Base-by-base conservation (phyloP, 108 stramenopile genomes). In the Aurantiochytrium sp. region DNA sequence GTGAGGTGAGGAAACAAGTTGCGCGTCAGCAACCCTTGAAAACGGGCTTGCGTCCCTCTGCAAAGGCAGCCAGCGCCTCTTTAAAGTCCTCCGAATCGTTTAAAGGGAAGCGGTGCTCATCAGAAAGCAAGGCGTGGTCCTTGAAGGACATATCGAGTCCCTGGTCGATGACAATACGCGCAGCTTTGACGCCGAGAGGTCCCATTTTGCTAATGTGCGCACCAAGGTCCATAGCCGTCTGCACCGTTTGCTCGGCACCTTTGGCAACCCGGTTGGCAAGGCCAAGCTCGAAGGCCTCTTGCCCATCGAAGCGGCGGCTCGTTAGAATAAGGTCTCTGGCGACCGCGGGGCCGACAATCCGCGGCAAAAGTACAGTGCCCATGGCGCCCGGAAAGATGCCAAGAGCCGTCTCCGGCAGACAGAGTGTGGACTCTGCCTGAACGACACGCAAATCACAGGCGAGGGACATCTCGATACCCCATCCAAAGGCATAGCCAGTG, bases 381-480 rank as follows among this genome's bases (percentile, higher is more conserved):
- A 60, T 69, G 49, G 88, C 88, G n/a, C 88, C 88, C 16, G 88
- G 69, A 21, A 72, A 89, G 14, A 89, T 72, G 28, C 64, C 88
- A 21, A 89, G 71, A 12, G 69, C 57, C 16, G 25, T 29, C 51
- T 89, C 88, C 5, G 88, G 88, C 12, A 89, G 35, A 23, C 88
- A 89, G 28, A 89, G 49, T 18, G 35, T 42, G 1, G 88, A 18
- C 8, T 69, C 88, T 44, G 18, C 47, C 14, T 42, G 14, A 5
- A 69, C 71, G 23, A 89, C 88, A 16, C 88, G 42, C 5, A 89
- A 8, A 44, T 89, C 88, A 69, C 88, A 89, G 6, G 88, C 88
- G n/a, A 89, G 88, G 5, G 88, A 18, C n/a, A 89, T n/a, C 69
- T 89, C 88, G 44, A 89, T 49, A 18, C 88, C 88, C 88, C 88